Conservation (phyloP, 2,329 filamentous ascomycete genomes). For the Colletotrichum lentis region DNA sequence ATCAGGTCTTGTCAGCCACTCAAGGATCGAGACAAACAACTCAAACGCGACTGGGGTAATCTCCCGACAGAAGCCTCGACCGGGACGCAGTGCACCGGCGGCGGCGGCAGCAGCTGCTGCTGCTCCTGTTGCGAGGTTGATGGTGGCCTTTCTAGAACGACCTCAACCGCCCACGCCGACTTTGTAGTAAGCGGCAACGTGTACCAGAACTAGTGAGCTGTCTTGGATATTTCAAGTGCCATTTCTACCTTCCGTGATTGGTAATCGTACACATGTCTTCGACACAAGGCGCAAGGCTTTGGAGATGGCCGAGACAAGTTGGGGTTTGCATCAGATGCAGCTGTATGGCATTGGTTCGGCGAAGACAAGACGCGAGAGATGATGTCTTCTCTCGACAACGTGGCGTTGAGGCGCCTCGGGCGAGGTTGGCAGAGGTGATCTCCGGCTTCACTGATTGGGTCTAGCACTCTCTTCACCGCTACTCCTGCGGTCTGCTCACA, state of each 20-base stretch:
- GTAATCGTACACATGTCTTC: neutral
- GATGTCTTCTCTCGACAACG: slow-evolving; percentile 23
- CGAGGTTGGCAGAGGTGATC: slow-evolving; percentile 33
- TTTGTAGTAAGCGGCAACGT: slow-evolving; percentile 1
- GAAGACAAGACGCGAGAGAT: neutral
- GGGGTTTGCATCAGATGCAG: slow-evolving; percentile 6
- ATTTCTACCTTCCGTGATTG: neutral
- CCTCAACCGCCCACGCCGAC: neutral
- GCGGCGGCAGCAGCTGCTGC: neutral
- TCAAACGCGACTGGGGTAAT: neutral
- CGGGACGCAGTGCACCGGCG: neutral
- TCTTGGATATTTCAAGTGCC: neutral
- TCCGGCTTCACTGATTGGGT: slow-evolving; percentile 36
- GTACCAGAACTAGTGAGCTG: neutral
- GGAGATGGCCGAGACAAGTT: slow-evolving; percentile 21
- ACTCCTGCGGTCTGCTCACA: slow-evolving; percentile 39
- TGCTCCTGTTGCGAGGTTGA: neutral
- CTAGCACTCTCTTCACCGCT: slow-evolving; percentile 40
- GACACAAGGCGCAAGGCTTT: neutral
- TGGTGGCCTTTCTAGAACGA: neutral
- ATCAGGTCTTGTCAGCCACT: slow-evolving; percentile 4
- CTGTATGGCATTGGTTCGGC: neutral
- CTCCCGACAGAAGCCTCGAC: neutral
- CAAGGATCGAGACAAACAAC: neutral
- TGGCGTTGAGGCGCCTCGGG: slow-evolving; percentile 35